Conservation (phyloP, 257 asterid species). For the Jaltomata sinuosa region DNA sequence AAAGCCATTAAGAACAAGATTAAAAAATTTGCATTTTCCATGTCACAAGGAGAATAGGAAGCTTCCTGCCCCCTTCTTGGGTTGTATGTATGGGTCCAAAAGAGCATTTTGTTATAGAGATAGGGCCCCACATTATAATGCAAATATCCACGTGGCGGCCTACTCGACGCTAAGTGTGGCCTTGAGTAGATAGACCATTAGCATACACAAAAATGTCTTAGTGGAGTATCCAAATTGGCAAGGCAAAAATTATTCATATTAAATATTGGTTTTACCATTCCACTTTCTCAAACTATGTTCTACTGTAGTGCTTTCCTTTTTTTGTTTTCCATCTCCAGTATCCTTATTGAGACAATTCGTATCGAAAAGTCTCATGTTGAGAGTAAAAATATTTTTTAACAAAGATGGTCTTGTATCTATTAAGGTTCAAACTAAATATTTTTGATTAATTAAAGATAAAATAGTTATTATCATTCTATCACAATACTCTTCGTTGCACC, state of each 20-base stretch:
- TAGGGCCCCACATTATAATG: not conserved
- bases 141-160: not conserved
- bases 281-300: not conserved
- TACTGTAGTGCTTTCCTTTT: not conserved
- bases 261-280: not conserved
- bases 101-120: not conserved
- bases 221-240: not conserved
- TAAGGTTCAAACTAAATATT: no score
- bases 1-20: not conserved
- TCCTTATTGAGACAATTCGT: no score
- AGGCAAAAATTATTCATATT: not conserved
- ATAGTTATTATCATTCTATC: no score
- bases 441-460: no score
- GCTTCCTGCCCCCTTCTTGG: not conserved
- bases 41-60: not conserved
- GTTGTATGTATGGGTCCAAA: not conserved
- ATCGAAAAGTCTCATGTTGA: no score
- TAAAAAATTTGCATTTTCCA: not conserved
- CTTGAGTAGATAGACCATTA: not conserved
- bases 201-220: not conserved
- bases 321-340: no score
- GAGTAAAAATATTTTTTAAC: no score
- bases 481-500: no score
- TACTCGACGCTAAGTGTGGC: not conserved
- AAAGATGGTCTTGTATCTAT: no score